Conservation (phyloP, 2,329 filamentous ascomycete species). For the Aulographum hederae region DNA sequence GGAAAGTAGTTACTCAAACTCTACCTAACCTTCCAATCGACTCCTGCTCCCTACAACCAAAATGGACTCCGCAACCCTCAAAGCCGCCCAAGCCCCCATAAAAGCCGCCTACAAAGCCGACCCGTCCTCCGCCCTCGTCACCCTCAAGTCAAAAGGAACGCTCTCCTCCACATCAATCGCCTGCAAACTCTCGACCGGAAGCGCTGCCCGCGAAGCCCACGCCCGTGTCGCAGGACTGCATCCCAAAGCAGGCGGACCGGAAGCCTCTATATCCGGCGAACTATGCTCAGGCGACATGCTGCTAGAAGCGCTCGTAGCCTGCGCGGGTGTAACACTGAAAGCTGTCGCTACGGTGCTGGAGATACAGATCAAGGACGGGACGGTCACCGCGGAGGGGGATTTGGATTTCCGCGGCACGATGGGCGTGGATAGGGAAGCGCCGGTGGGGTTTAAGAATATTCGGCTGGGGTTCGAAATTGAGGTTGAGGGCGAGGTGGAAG, state of each 20-base stretch:
- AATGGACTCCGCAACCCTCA: slow-evolving; percentile 16
- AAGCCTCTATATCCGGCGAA: slow-evolving; percentile 23
- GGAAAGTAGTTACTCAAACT: too few relatives aligned
- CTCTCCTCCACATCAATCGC: slow-evolving; percentile 27
- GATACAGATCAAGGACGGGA: slow-evolving; percentile 24
- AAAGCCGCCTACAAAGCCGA: slow-evolving; percentile 26
- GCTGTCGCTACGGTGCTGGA: slow-evolving; percentile 29
- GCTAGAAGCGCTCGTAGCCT: slow-evolving; percentile 30
- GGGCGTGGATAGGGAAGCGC: slow-evolving; percentile 27
- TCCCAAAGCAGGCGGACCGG: slow-evolving; percentile 27
- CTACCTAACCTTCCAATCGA: too few relatives aligned
- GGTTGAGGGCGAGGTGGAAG: slow-evolving; percentile 20
- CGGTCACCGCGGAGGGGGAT: slow-evolving; percentile 26
- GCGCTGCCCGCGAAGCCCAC: slow-evolving; percentile 20
- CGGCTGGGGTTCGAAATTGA: slow-evolving; percentile 24
- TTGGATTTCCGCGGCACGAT: slow-evolving; percentile 28
- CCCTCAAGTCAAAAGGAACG: slow-evolving; percentile 24
- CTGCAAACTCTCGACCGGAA: slow-evolving; percentile 26
- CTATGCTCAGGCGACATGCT: slow-evolving; percentile 32
- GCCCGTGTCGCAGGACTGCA: slow-evolving; percentile 28
- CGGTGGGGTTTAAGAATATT: slow-evolving; percentile 29
- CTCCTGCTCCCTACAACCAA: too few relatives aligned
- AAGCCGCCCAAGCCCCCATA: slow-evolving; percentile 28
- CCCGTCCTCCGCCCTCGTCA: slow-evolving; percentile 26
- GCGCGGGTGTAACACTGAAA: slow-evolving; percentile 31